A percentile compares a stretch with the other conserved stretches of the same genome.
Evolutionary conservation across 139 green algal species (phyloP).

Genomic region (Volvox reticuliferus): DNA sequence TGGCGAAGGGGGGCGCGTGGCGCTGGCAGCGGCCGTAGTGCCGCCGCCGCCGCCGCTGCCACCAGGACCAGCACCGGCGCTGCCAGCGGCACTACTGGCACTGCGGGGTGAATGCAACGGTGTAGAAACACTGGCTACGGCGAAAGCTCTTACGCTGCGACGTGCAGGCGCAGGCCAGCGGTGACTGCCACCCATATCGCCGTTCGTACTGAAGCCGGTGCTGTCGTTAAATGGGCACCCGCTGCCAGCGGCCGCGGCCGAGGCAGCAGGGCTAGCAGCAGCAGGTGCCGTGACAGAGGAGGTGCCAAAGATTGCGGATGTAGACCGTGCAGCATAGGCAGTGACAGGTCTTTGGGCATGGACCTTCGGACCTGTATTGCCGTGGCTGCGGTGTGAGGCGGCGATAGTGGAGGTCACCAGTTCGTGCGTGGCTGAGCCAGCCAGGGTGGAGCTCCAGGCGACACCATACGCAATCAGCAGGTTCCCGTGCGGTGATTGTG

Average conservation of each 20-base stretch:
- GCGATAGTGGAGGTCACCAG: neutral
- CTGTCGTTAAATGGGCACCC: neutral
- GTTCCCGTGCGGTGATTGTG: neutral
- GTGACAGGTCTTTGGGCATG: neutral
- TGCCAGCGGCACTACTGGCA: neutral
- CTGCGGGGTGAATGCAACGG: neutral
- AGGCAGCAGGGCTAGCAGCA: neutral
- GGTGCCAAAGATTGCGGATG: neutral
- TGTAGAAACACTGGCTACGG: neutral
- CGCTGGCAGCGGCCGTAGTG: neutral
- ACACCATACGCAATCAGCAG: neutral
- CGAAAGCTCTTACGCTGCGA: neutral
- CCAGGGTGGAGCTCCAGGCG: neutral
- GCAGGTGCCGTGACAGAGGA: neutral
- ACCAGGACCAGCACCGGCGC: neutral
- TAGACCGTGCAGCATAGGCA: neutral
- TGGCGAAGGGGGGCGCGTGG: neutral
- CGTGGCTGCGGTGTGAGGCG: neutral
- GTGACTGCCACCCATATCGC: neutral
- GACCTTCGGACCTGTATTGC: neutral
- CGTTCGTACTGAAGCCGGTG: neutral
- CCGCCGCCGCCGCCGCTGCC: neutral
- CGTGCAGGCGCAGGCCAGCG: neutral
- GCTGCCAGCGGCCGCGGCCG: too few species aligned
- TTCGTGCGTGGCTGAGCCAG: neutral